These are phyloP conservation scores for Oidiodendron maius DNA, from an alignment of 495 filamentous ascomycete genomes.

Conservation along the genomic window DNA sequence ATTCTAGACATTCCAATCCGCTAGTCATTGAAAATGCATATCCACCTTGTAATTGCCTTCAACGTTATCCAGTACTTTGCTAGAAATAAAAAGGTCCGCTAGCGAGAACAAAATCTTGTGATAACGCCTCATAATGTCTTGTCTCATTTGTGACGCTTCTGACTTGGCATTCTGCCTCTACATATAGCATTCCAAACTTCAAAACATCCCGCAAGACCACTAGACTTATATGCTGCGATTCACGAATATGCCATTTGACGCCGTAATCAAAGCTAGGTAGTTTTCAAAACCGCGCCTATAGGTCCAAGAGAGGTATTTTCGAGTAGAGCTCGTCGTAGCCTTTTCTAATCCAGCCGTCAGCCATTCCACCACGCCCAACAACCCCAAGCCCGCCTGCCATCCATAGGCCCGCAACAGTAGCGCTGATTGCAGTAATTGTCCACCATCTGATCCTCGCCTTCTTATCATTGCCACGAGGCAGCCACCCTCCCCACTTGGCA, in stretches of 20 bases:
- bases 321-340: conserved; percentile 60
- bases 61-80: no score
- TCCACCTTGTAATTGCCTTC: no score
- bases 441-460: conserved; percentile 57
- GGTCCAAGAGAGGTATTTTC: conserved; percentile 23
- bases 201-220: no score
- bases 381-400: conserved; percentile 74
- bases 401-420: conserved; percentile 59
- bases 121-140: no score
- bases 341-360: conserved; percentile 70
- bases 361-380: conserved; percentile 64
- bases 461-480: conserved; percentile 39
- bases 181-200: no score
- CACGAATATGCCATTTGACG: not conserved
- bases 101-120: no score
- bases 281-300: conserved; percentile 15
- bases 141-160: no score
- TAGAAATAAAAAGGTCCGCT: no score
- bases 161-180: no score
- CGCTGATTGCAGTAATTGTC: conserved; percentile 57
- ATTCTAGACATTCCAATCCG: no score
- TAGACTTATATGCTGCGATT: no score
- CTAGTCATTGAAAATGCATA: no score
- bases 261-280: not conserved
- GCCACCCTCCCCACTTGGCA: conserved; percentile 63